phyloP scores from a whole-genome alignment of 257 asterid species.

The Linaria vulgaris region DNA sequence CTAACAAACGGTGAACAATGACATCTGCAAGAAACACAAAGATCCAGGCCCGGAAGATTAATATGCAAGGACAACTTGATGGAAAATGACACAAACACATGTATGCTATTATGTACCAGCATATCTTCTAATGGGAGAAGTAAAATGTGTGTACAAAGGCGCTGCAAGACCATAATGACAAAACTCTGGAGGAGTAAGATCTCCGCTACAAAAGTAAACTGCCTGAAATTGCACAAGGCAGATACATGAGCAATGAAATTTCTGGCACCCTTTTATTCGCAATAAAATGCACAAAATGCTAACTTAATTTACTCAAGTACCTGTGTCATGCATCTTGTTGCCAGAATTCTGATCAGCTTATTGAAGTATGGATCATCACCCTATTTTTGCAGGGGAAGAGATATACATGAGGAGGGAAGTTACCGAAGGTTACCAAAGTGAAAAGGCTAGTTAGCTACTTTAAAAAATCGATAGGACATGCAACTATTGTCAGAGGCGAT shows the following conservation, averaged over 20 bases:
- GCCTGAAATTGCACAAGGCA: conserved; percentile 54
- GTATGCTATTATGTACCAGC: conserved; percentile 54
- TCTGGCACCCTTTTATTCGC: conserved; percentile 17
- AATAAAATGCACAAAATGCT: conserved; percentile 4
- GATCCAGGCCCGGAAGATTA: conserved; percentile 23
- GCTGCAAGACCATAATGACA: conserved; percentile 94
- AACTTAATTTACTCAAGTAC: conserved; percentile 37
- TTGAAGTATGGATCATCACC: conserved; percentile 92
- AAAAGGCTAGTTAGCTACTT: conserved; percentile 17
- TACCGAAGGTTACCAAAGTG: background rate
- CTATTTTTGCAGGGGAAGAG: conserved; percentile 36
- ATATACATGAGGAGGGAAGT: background rate
- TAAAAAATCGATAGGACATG: background rate
- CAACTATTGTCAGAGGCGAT: background rate
- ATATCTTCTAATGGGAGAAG: conserved; percentile 98
- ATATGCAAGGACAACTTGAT: conserved; percentile 24
- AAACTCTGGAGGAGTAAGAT: conserved; percentile 88
- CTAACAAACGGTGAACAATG: conserved; percentile 88
- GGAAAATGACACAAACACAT: conserved; percentile 12
- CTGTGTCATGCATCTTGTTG: conserved; percentile 99
- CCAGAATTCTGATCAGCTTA: conserved; percentile 92
- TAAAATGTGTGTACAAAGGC: conserved; percentile 91
- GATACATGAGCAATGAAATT: conserved; percentile 20
- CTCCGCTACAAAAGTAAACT: conserved; percentile 96
- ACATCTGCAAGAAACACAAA: conserved; percentile 60